Percentiles rank a stretch among this genome's conserved stretches.
phyloP scores from a whole-genome alignment of 179 eudicot species.

The Sideroxylon spinosum region DNA sequence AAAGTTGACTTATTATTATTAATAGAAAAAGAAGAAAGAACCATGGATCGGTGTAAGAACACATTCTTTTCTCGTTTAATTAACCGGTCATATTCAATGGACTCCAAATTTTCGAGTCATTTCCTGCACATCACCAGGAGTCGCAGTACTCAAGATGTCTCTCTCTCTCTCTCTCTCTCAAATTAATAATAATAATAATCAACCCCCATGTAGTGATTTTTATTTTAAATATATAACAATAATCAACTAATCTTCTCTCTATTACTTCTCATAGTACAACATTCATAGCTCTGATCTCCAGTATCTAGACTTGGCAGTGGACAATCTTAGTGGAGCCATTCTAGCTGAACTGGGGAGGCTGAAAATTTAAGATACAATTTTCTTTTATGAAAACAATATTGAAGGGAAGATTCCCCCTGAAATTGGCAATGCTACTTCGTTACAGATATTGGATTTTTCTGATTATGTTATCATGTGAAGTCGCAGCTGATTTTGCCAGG shows the following conservation, averaged over 20 bases:
- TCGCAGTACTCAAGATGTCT: conserved; percentile 55
- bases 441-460: conserved; percentile 61
- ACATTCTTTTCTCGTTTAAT: conserved; percentile 71
- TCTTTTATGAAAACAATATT: conserved; percentile 62
- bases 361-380: conserved; percentile 42
- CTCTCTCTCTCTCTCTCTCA: conserved; percentile 31
- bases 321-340: conserved; percentile 58
- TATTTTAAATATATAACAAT: conserved; percentile 18
- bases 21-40: conserved; percentile 31
- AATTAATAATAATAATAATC: conserved; percentile 18
- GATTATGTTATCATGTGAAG: conserved; percentile 56
- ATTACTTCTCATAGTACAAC: conserved; percentile 8
- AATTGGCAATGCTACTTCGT: conserved; percentile 49
- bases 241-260: conserved; percentile 35
- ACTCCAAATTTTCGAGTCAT: conserved; percentile 43
- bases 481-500: conserved; percentile 53
- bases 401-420: conserved; percentile 55
- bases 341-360: conserved; percentile 65
- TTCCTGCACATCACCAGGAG: conserved; percentile 38
- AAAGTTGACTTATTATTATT: no score
- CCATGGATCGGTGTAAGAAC: conserved; percentile 25
- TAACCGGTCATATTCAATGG: conserved; percentile 53
- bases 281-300: conserved; percentile 19
- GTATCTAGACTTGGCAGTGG: conserved; percentile 76
- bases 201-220: no score